Base-by-base conservation (phyloP, 345 rosid genomes). In the Salix arbutifolia region DNA sequence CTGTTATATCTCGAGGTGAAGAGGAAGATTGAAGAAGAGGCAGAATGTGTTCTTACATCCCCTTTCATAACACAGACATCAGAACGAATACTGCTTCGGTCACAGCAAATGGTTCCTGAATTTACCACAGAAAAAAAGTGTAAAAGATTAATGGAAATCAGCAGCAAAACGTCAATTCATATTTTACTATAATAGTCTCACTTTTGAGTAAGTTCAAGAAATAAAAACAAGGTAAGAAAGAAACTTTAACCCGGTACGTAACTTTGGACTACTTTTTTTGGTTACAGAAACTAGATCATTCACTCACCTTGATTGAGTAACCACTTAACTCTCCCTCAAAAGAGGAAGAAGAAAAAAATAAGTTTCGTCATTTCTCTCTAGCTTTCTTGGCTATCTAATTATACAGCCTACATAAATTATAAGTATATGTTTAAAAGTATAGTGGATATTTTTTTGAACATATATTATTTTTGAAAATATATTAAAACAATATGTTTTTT, bases 21-120 rank as follows among this genome's bases (percentile, higher is more conserved):
- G 60, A 91, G 86, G 76, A 88, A 80, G 82, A 93, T n/a, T 18
- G 94, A 91, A 21, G 91, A 87, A 71, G 97, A 89, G 67, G 87
- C 73, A 71, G 92, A 87, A 75, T 81, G 78, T 68, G 93, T 89
- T 76, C 94, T 83, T 14, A 91, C 75, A 75, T 91, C 97, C 60
- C 98, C 98, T 84, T 84, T 89, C 93, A 93, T 90, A 65, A 84
- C 40, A 84, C 98, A 93, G 3, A 91, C 37, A 67, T 93, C 97
- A 1, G 92, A 74, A 19, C 98, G 90, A 25, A 80, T 42, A 80
- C 90, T 80, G 52, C 85, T 90, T 77, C 94, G 88, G 70, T 93
- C 98, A 74, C 94, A 91, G 60, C 94, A 90, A 76, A 91, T 87
- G 53, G 82, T 89, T 77, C 96, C 99, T 95, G 90, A 73, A 82